Evolutionary conservation across 352 stramenopile genomes (phyloP).

Genomic region (Phytophthora tentaculata): DNA sequence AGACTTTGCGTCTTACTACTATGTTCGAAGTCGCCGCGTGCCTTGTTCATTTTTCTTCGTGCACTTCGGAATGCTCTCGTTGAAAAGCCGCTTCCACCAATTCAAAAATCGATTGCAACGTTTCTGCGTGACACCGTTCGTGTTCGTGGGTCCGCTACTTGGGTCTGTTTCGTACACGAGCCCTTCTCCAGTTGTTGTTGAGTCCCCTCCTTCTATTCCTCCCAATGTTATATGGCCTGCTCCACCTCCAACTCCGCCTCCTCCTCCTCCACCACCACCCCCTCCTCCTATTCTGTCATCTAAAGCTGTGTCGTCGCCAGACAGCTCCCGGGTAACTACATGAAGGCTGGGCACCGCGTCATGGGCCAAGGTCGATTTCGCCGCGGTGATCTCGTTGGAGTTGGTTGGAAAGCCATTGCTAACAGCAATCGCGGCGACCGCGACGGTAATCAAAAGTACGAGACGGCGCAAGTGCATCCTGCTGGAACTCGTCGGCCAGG

Average conservation of each 20-base stretch:
- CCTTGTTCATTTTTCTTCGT: neutral
- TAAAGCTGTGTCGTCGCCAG: neutral
- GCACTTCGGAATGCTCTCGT: neutral
- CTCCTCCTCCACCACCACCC: neutral
- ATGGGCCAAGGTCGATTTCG: neutral
- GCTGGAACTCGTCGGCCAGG: too few species aligned
- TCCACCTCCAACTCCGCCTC: neutral
- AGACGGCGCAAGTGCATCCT: neutral
- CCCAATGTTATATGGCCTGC: neutral
- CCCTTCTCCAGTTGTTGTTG: neutral
- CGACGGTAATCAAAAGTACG: neutral
- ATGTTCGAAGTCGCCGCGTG: neutral
- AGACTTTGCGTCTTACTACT: neutral
- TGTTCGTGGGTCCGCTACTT: neutral
- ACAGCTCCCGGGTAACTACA: neutral
- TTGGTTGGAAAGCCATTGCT: neutral
- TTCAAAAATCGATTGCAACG: conserved; percentile 1
- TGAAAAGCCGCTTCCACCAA: neutral
- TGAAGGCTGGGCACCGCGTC: neutral
- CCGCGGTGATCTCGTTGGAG: neutral
- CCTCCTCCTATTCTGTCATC: neutral
- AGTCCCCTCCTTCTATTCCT: neutral
- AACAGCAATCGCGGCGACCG: neutral
- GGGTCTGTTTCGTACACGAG: neutral
- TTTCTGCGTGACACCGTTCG: conserved; percentile 1